Evolutionary conservation across 1,284 basidiomycete genomes (phyloP).

Genomic region (Leccinum huronense): DNA sequence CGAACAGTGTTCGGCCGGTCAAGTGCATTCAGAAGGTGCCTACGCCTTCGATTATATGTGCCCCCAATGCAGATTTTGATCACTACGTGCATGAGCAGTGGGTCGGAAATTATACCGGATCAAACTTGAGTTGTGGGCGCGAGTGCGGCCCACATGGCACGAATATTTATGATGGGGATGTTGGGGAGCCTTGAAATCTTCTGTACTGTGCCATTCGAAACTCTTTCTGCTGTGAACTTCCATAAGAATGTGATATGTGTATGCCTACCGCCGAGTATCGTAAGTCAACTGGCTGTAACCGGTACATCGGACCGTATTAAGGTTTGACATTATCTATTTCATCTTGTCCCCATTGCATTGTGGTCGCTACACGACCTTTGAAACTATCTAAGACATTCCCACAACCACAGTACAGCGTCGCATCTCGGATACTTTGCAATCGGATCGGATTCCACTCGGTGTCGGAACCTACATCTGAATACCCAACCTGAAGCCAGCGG

Average conservation of each 20-base stretch:
- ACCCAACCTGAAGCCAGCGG: not conserved
- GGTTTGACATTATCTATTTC: not conserved
- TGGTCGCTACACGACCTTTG: not conserved
- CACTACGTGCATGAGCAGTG: conserved; percentile 41
- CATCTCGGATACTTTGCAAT: not conserved
- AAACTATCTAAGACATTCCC: not conserved
- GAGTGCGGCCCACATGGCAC: not conserved
- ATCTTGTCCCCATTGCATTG: not conserved
- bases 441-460: not conserved
- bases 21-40: conserved; percentile 47
- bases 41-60: conserved; percentile 42
- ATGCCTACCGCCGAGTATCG: not conserved
- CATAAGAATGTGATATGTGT: no score
- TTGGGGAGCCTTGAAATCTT: not conserved
- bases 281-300: not conserved
- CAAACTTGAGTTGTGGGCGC: conserved; percentile 33
- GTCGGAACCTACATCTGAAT: not conserved
- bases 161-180: not conserved
- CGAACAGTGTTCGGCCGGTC: conserved; percentile 45
- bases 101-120: conserved; percentile 44
- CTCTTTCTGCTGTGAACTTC: not conserved
- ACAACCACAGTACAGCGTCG: not conserved
- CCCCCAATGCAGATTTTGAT: conserved; percentile 36
- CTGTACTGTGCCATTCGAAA: no score
- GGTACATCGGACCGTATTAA: not conserved